Evolutionary conservation across 331 rosid genomes (phyloP), one percentile per base, ranked within the genome.

Genomic region (Saraca asoca): DNA sequence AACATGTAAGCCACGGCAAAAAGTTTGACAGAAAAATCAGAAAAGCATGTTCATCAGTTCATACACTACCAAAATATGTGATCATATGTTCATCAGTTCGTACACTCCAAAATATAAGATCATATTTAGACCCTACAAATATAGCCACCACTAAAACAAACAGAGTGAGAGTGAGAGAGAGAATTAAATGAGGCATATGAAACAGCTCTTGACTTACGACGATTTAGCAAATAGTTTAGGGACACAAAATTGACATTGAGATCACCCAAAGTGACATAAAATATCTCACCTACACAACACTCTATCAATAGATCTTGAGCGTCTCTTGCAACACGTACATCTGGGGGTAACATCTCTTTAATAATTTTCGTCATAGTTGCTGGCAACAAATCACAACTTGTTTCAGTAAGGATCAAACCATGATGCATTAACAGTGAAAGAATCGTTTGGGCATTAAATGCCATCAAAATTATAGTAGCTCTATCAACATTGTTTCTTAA

Each of bases 351-450:
- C 98, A 92, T 92, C 87, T 92, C 98, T 79, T 92, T 92, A 29
- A 92, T 92, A 58, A 92, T 92, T 80, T 92, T 92, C 5, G 98
- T 92, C 98, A 92, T 92, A 16, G 98, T 92, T 3, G 98, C 98
- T 92, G 95, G 34, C 9, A 76, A 57, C 12, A 63, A 56, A 65
- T 34, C 53, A 64, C n/a, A 55, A 66, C 13, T 45, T 15, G 31
- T 15, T 41, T 67, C 58, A 77, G 43, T 12, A 6, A 54, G 19
- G 49, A 66, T 24, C 31, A 24, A 53, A 66, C 24, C 56, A 48
- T 0, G 7, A 34, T 59, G 56, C 49, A 16, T 38, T 12, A 33
- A 50, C 31, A 42, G 9, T 15, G 66, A 24, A 24, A 43, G 45
- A 43, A 43, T 33, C 37, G 54, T 46, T 38, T 12, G 19, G 29